Base-by-base conservation (phyloP, 2,329 filamentous ascomycete species). In the Colletotrichum musae region DNA sequence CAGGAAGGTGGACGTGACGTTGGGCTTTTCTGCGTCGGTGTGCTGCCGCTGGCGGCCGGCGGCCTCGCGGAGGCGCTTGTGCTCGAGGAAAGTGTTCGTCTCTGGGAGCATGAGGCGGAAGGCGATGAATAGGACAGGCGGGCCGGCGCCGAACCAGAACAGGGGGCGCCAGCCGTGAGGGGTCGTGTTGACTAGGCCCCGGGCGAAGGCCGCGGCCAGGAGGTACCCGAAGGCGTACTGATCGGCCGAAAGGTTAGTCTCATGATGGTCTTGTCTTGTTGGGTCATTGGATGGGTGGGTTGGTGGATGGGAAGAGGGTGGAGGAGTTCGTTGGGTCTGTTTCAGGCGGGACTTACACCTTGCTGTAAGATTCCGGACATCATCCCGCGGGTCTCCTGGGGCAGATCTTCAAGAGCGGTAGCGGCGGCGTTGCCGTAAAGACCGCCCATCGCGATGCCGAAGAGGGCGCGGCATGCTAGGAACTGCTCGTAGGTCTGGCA, bases 81-180 rank as follows among this genome's bases (percentile, higher is more conserved):
- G 89, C 76, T 92, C 88, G 53, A 84, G 85, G 80, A 92, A 97
- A 1, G 90, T 87, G 53, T 92, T 82, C 0, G 94, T 97, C 82
- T 97, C 94, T 6, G 93, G 92, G 1, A 97, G 86, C 77, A 87
- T 89, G 24, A 95, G 83, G 41, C 94, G 91, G 84, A 93, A 94
- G 63, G 90, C 75, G 76, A 97, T 97, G 80, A 97, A 92, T 39
- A 97, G 79, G 2, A 94, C 86, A 0, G 94, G 94, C 0, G 93
- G 93, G 45, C 91, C 88, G 6, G 94, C 93, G 13, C 91, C 94
- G 78, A 97, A 97, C 94, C 94, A 97, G 84, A 91, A 97, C 0
- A 97, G 84, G 0, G 94, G 93, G 7, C 94, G 86, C 94, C 94
- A 97, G 60, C 87, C 90, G 76, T 97, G 91, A 1, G 89, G 79